Percentiles rank a stretch among this genome's conserved stretches.
Evolutionary conservation across 768 basidiomycete species (phyloP).

Genomic region (Amanita inopinata): DNA sequence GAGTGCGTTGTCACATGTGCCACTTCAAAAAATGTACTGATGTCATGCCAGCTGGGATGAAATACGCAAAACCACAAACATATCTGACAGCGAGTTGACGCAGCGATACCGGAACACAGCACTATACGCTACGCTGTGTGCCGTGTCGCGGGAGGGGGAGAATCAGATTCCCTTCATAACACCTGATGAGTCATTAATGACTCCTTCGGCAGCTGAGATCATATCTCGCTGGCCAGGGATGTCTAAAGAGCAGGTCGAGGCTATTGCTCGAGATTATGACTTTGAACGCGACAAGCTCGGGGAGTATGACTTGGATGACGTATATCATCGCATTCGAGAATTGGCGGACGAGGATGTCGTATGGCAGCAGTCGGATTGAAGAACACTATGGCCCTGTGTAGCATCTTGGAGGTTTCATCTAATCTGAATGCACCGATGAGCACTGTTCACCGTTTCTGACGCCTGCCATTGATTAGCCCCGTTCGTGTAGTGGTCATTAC

Average conservation of each 20-base stretch:
- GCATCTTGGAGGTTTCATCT: too few relatives aligned
- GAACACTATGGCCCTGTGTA: too few relatives aligned
- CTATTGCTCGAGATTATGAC: conserved; percentile 49
- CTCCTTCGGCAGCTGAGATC: conserved; percentile 52
- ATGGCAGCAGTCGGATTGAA: conserved; percentile 18
- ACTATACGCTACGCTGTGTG: conserved; percentile 55
- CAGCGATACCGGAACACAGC: conserved; percentile 66
- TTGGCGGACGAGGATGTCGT: conserved; percentile 42
- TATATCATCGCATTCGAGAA: conserved; percentile 55
- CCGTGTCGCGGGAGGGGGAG: conserved; percentile 32
- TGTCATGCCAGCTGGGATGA: conserved; percentile 53
- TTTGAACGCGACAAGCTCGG: conserved; percentile 51
- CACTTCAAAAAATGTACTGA: not conserved
- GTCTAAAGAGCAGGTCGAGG: conserved; percentile 54
- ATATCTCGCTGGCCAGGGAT: conserved; percentile 67
- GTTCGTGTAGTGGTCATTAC: too few relatives aligned
- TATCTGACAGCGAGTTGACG: conserved; percentile 71
- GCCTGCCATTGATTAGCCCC: too few relatives aligned
- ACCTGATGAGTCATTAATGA: conserved; percentile 48
- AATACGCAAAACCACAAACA: conserved; percentile 63
- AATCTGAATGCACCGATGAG: too few relatives aligned
- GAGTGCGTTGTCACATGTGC: conserved; percentile 40
- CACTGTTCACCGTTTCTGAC: too few relatives aligned
- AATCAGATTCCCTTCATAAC: conserved; percentile 41
- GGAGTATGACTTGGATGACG: conserved; percentile 48